phyloP scores from a whole-genome alignment of 805 yeast species.

The Priceomyces fermenticarens region DNA sequence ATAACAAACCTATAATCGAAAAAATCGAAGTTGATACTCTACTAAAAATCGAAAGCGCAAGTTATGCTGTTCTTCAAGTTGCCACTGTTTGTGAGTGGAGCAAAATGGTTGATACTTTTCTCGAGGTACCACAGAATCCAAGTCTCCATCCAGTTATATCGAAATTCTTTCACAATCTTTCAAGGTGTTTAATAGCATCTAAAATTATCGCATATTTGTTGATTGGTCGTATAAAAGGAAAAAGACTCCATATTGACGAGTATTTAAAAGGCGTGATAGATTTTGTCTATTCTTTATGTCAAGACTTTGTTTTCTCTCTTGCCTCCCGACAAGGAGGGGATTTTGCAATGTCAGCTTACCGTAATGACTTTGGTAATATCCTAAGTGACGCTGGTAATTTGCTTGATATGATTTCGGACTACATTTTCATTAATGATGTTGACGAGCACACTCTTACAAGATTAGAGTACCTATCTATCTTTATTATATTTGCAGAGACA shows the following conservation, averaged over 20 bases:
- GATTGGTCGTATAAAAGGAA: slow-evolving; percentile 38
- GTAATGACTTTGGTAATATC: slow-evolving; percentile 9
- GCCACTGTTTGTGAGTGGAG: slow-evolving; percentile 16
- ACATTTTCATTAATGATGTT: slow-evolving; percentile 10
- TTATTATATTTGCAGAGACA: slow-evolving; percentile 38
- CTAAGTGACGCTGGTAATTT: slow-evolving; percentile 11
- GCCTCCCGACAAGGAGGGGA: slow-evolving; percentile 1
- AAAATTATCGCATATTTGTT: slow-evolving; percentile 39
- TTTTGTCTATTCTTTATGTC: slow-evolving; percentile 32
- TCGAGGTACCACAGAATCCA: slow-evolving; percentile 2
- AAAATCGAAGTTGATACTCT: slow-evolving; percentile 14
- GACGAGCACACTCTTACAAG: slow-evolving; percentile 56
- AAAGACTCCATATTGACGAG: slow-evolving; percentile 44
- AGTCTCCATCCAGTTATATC: not conserved
- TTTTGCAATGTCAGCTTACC: slow-evolving; percentile 5
- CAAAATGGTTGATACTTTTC: slow-evolving; percentile 10
- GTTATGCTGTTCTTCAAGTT: slow-evolving; percentile 21
- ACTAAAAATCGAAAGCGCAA: slow-evolving; percentile 21
- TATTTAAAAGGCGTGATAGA: slow-evolving; percentile 40
- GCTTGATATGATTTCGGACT: slow-evolving; percentile 8
- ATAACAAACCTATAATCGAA: slow-evolving; percentile 9
- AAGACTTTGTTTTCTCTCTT: slow-evolving; percentile 22
- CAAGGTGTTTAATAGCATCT: slow-evolving; percentile 29
- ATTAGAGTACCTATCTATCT: slow-evolving; percentile 51
- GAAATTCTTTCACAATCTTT: slow-evolving; percentile 11